A percentile compares a stretch with the other conserved stretches of the same genome.
Conservation (phyloP, 306 rosid species). For the Hippophae gyantsensis region DNA sequence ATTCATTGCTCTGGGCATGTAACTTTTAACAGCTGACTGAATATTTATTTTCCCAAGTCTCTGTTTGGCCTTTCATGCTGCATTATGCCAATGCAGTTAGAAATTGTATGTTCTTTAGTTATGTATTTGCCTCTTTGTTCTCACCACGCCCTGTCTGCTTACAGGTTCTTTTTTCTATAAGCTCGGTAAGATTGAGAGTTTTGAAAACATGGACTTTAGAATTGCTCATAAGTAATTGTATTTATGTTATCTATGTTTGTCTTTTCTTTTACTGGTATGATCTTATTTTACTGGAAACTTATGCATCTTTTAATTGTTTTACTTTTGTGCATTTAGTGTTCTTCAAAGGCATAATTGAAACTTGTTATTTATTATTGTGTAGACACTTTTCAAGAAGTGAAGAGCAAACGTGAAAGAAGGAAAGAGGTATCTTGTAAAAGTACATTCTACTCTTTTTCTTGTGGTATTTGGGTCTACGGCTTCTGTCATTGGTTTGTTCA, state of each 20-base stretch:
- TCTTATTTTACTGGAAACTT: neutral
- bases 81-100: too few relatives aligned
- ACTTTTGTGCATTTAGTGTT: neutral
- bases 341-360: conserved; percentile 13
- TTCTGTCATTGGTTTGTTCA: neutral
- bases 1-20: too few relatives aligned
- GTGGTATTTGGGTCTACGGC: neutral
- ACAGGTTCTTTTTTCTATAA: too few relatives aligned
- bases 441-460: conserved; percentile 2
- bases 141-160: too few relatives aligned
- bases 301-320: neutral
- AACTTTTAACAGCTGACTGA: too few relatives aligned
- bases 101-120: too few relatives aligned
- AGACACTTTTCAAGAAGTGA: conserved; percentile 72
- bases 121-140: too few relatives aligned
- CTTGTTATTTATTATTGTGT: conserved; percentile 21
- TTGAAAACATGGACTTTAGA: too few relatives aligned
- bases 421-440: conserved; percentile 48
- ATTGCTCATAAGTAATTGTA: neutral
- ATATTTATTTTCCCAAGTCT: too few relatives aligned
- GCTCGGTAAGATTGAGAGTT: too few relatives aligned
- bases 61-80: too few relatives aligned
- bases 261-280: neutral
- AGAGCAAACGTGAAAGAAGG: conserved; percentile 75
- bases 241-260: neutral